phyloP scores from a whole-genome alignment of 331 rosid species.

The Telfairia occidentalis region DNA sequence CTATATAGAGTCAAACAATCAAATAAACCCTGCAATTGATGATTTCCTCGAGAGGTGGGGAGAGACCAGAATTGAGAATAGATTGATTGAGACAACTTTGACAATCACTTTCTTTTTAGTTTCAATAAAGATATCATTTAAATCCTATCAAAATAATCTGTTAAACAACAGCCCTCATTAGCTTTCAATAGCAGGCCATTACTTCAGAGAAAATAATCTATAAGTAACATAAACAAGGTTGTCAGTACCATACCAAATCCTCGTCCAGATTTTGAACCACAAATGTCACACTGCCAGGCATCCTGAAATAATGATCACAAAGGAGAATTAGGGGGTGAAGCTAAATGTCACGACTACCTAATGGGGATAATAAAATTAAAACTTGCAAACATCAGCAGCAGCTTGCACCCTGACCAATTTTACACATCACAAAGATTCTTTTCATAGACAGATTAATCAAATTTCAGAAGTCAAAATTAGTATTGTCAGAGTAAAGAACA shows the following conservation, averaged over 20 bases:
- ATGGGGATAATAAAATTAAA: background rate
- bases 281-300: constrained; percentile 93
- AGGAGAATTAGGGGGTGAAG: background rate
- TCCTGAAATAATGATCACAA: constrained; percentile 37
- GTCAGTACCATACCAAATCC: constrained; percentile 67
- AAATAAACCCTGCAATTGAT: background rate
- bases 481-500: background rate
- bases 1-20: background rate
- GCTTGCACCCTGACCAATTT: background rate
- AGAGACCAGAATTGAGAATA: background rate
- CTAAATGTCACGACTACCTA: background rate
- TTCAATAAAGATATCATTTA: background rate
- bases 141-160: background rate
- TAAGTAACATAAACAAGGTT: background rate
- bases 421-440: background rate
- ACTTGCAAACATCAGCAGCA: background rate
- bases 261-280: constrained; percentile 89
- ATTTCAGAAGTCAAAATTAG: background rate
- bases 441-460: background rate
- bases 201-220: background rate
- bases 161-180: background rate
- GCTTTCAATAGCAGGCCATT: background rate
- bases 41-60: background rate
- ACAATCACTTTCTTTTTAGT: background rate
- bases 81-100: background rate